Base-by-base conservation (phyloP, 306 rosid genomes). In the Biancaea sappan region DNA sequence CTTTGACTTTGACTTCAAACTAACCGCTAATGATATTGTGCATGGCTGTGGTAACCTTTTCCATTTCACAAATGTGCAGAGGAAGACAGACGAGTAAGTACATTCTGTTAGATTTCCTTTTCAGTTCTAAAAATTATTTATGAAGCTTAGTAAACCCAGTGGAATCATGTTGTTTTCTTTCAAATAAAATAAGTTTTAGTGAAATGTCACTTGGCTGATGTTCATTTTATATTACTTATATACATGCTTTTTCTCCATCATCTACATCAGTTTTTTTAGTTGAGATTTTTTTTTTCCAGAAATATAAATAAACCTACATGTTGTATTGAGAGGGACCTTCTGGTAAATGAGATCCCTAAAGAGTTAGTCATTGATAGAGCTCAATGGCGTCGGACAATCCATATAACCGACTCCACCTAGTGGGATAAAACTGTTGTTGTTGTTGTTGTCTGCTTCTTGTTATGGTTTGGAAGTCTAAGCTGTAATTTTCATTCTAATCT, bases 31-130 rank as follows among this genome's bases (percentile, higher is more conserved):
- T 75, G 62, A 40, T 83, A 8, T 69, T 64, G 77, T 79, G 77
- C 86, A 73, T 83, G 89, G 73, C 63, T 35, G 83, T 69, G 82
- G 4, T 64, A 61, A 80, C 81, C 35, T 77, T 48, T 66, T 75
- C 68, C 80, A 53, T 63, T 68, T 76, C 15, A 26, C 74, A 72
- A 52, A 40, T 74, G 75, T 76, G 80, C 93, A 94, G 99, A 88
- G 99, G 87, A 94, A 92, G 88, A 81, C 88, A 1, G 99, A 94
- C 8, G 99, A 94, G 99, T 94, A 88, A 92, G 99, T 90, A 41
- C 77, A 62, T 16, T 65, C 70, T 56, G 34, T 29, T 59, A 37
- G 34, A 16, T 68, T 83, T 29, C 8, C 44, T 66, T 50, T 31
- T 72, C 47, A 41, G 50, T 66, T 73, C 72, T 90, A 88, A 90